These are phyloP conservation scores for Blastocystis sp. DNA, from an alignment of 352 stramenopile genomes.

Conservation along the genomic window DNA sequence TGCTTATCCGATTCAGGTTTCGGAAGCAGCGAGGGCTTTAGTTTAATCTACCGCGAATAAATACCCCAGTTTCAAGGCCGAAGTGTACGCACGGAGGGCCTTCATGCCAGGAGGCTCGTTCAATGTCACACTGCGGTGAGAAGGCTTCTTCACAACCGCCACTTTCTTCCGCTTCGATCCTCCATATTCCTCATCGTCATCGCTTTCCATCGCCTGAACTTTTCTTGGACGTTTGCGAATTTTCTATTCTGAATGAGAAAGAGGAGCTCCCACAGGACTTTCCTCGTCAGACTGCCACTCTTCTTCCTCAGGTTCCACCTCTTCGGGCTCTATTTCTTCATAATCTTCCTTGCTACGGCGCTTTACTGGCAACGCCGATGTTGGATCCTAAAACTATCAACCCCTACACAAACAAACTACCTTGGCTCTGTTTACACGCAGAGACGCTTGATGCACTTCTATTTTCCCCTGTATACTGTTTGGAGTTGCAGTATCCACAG, in stretches of 20 bases:
- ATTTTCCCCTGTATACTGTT: not conserved
- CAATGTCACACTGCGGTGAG: not conserved
- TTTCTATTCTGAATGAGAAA: not conserved
- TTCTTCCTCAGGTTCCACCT: not conserved
- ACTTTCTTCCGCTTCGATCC: slow-evolving; percentile 1
- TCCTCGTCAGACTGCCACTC: slow-evolving; percentile 44
- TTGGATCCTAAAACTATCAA: not conserved
- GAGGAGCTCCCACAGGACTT: not conserved
- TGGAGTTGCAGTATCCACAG: not conserved
- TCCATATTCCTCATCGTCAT: slow-evolving; percentile 48
- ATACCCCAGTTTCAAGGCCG: slow-evolving; percentile 42
- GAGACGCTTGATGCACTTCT: not conserved
- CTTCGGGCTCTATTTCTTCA: slow-evolving; percentile 33
- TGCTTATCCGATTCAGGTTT: slow-evolving; percentile 13
- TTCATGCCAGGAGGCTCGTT: slow-evolving; percentile 55
- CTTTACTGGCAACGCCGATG: not conserved
- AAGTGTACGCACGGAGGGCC: slow-evolving; percentile 49
- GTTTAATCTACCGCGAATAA: too few relatives aligned
- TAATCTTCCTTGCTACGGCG: not conserved
- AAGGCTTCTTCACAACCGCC: slow-evolving; percentile 2
- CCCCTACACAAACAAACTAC: not conserved
- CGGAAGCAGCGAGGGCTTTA: slow-evolving; percentile 50
- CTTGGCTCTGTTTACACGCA: not conserved
- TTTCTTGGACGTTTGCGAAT: not conserved
- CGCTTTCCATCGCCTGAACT: not conserved